Evolutionary conservation across 441 rosid species (phyloP).

Genomic region (Theobroma grandiflorum): DNA sequence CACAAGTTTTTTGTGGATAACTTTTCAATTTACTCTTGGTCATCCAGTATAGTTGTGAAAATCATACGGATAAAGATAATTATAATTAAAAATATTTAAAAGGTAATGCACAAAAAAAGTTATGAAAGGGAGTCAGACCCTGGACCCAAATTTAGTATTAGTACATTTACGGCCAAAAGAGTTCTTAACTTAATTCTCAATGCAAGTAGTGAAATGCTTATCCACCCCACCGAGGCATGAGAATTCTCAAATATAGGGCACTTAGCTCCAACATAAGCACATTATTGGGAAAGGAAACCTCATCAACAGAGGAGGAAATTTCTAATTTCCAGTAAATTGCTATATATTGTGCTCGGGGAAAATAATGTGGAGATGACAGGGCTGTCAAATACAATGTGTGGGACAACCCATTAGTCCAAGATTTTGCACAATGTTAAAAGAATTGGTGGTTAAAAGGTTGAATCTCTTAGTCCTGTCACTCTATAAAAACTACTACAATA

Average conservation of each 20-base stretch:
- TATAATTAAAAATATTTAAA: no score
- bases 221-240: background rate
- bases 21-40: no score
- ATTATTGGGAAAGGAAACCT: constrained; percentile 30
- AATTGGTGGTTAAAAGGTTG: background rate
- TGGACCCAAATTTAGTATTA: no score
- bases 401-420: background rate
- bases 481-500: background rate
- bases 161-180: no score
- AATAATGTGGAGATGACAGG: constrained; percentile 2
- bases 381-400: background rate
- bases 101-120: no score
- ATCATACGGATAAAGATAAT: no score
- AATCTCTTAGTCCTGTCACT: background rate
- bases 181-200: no score
- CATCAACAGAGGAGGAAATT: background rate
- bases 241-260: constrained; percentile 1
- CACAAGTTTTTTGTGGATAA: no score
- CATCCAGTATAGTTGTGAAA: no score
- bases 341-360: background rate
- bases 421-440: background rate
- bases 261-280: background rate
- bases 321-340: background rate
- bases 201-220: background rate
- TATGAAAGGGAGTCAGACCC: no score